Base-by-base conservation (phyloP, 2,329 filamentous ascomycete genomes). In the Colletotrichum tabaci region DNA sequence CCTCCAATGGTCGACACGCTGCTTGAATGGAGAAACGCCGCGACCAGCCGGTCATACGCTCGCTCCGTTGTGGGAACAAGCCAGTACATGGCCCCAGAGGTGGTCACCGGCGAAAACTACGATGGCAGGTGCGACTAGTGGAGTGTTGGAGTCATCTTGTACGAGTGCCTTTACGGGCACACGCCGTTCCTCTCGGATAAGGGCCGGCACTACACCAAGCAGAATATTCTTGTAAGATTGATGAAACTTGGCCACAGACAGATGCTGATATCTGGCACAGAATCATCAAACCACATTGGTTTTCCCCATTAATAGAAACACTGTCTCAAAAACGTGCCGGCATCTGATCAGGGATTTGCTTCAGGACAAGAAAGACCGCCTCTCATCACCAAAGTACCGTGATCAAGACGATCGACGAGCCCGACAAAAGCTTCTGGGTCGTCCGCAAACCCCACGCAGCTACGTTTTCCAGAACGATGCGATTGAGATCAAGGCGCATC, bases 61-160 rank as follows among this genome's bases (percentile, higher is more conserved):
- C 90, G 91, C 75, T 98, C 95, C 56, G 91, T 98, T 1, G 96
- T 98, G 13, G 96, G 96, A 2, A 98, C 96, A 2, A 98, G 95
- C 79, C 96, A 98, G 79, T 98, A 98, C 84, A 98, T 98, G 96
- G 96, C 96, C 0, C 96, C 96, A 2, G 96, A 98, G 84, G 94
- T 98, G 21, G 92, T 98, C 69, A 86, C 89, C 74, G 94, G 95
- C 38, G 89, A 94, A 60, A 84, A 88, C 47, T 98, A 98, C 80
- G 96, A 98, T 82, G 96, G 94, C 40, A 89, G 96, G 78, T 98
- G 96, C 82, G 96, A 98, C 82, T 98, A 89, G 94, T 98, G 94
- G 96, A 98, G 95, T 82, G 90, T 98, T 76, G 96, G 95, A 64
- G 91, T 98, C 78, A 98, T 98, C 78, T 83, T 98, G 67, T 98